These are phyloP conservation scores for Hortaea sp. DNA, from an alignment of 2,329 filamentous ascomycete genomes.

Conservation along the genomic window DNA sequence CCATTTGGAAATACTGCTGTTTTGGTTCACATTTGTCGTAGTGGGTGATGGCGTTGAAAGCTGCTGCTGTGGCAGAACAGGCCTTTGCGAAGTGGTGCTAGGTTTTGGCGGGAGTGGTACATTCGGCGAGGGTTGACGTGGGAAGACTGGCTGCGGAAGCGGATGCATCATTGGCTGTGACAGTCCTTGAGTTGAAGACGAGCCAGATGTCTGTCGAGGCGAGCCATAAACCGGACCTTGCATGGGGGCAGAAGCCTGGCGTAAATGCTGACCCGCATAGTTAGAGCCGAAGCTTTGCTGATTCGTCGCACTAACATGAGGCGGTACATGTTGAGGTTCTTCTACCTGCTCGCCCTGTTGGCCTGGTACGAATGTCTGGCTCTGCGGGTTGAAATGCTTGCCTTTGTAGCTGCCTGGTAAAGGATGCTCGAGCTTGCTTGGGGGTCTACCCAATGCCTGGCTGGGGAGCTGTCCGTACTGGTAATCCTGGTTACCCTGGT, in stretches of 20 bases:
- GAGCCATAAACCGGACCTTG: conserved; percentile 20
- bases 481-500: conserved; percentile 43
- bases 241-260: conserved; percentile 24
- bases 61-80: conserved; percentile 5
- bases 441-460: conserved; percentile 57
- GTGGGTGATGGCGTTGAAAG: background rate
- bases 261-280: conserved; percentile 13
- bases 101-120: conserved; percentile 25
- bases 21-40: background rate
- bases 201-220: conserved; percentile 9
- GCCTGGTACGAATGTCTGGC: conserved; percentile 76
- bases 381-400: conserved; percentile 88
- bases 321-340: conserved; percentile 12
- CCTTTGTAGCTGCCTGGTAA: conserved; percentile 76
- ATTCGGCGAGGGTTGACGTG: conserved; percentile 24
- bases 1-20: conserved; percentile 46
- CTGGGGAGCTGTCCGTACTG: conserved; percentile 69
- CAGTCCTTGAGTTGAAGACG: conserved; percentile 6
- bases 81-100: conserved; percentile 6
- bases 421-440: conserved; percentile 67
- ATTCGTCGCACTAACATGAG: conserved; percentile 11
- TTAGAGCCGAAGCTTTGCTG: conserved; percentile 3
- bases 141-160: conserved; percentile 28
- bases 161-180: conserved; percentile 24
- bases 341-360: conserved; percentile 34